Evolutionary conservation across 495 filamentous ascomycete species (phyloP), one percentile per base, ranked within the genome.

Genomic region (Penicillium longicatenatum): DNA sequence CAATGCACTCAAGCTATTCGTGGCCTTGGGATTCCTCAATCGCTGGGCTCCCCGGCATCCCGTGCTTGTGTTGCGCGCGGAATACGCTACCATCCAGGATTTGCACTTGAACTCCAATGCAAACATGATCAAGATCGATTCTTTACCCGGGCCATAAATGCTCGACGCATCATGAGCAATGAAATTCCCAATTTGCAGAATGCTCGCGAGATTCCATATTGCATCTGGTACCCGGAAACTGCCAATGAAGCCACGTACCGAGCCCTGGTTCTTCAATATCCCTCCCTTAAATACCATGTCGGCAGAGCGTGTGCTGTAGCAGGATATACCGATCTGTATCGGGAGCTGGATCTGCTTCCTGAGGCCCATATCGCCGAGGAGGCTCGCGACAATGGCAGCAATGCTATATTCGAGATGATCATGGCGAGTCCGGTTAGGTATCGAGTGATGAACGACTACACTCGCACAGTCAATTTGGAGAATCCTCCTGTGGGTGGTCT

Each of bases 161-260:
- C 52, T 7, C 52, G 52, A 16, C 22, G 24, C 14, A 54, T 54
- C 21, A 54, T 54, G 52, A 54, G 52, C 41, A 30, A 54, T 45
- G 14, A 21, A 8, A 44, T 54, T 43, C 52, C 52, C 12, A 41
- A 54, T 31, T 11, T 31, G 16, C 8, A 54, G 17, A 17, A 46
- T 31, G 16, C 52, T n/a, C 16, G 10, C 14, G 31, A 30, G 26
- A 19, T 33, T 30, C 55, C 55, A 6, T 58, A 58, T 33, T 58
- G 55, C 14, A 69, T 75, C 35, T 75, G 70, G 70, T 44, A 73
- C 50, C 70, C 70, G 17, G 56, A 68, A 6, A 31, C 65, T 10
- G 68, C 71, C 22, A 50, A 24, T 20, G 68, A 73, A 52, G 54
- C 57, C 19, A 71, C 71, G 1, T 70, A 69, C 45, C 58, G 65